Evolutionary conservation across 2,329 filamentous ascomycete species (phyloP).

Genomic region (Colletotrichum sp.): DNA sequence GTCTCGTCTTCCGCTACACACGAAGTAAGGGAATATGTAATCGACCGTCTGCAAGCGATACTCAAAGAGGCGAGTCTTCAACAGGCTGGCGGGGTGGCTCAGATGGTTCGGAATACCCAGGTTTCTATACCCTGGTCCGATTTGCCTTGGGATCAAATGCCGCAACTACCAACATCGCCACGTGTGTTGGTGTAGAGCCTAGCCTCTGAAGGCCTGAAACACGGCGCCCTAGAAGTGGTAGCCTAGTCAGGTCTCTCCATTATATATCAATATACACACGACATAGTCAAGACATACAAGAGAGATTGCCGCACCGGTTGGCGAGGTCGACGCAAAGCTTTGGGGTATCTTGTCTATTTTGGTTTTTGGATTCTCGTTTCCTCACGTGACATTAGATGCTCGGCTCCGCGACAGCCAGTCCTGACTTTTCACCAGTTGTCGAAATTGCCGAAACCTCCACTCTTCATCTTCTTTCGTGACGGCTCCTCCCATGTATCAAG

Average conservation of each 20-base stretch:
- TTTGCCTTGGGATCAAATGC: constrained; percentile 27
- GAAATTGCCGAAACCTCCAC: constrained; percentile 90
- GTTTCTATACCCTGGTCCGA: constrained; percentile 29
- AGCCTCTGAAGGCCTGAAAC: background rate
- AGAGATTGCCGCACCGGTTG: background rate
- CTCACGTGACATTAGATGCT: background rate
- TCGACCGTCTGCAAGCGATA: constrained; percentile 49
- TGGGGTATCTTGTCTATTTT: constrained; percentile 17
- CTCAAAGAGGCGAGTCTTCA: constrained; percentile 50
- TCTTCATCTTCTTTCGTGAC: constrained; percentile 80
- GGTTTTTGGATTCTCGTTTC: background rate
- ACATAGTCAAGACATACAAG: background rate
- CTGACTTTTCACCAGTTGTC: constrained; percentile 73
- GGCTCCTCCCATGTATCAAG: constrained; percentile 74
- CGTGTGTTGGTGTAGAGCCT: constrained; percentile 30
- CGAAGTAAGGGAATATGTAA: constrained; percentile 47
- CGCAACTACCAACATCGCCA: constrained; percentile 27
- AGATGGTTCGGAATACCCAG: constrained; percentile 44
- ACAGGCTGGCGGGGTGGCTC: constrained; percentile 49
- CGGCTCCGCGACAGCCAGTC: background rate
- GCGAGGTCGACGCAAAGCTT: background rate
- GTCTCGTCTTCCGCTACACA: constrained; percentile 50
- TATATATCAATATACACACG: background rate
- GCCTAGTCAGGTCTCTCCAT: background rate
- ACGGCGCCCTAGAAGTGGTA: background rate